Evolutionary conservation across 2,329 filamentous ascomycete species (phyloP).

Genomic region (Trichophyton mentagrophytes): DNA sequence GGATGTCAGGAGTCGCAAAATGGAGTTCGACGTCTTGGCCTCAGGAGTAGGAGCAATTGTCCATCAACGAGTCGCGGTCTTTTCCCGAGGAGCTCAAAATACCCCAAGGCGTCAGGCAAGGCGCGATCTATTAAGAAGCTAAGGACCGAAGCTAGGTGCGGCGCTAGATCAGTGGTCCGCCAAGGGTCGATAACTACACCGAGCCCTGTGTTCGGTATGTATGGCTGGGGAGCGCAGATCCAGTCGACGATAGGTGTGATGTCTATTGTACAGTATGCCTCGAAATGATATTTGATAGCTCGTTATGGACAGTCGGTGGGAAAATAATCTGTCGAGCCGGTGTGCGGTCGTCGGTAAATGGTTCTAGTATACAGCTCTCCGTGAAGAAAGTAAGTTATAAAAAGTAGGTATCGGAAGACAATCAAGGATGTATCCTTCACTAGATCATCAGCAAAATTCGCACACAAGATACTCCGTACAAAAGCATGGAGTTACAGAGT

Average conservation of each 20-base stretch:
- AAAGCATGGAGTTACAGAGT: too few relatives aligned
- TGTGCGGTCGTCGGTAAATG: neutral
- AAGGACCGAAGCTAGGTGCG: neutral
- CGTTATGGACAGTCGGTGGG: neutral
- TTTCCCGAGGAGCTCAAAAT: neutral
- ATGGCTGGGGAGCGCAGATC: neutral
- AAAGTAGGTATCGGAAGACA: neutral
- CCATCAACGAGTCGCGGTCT: neutral
- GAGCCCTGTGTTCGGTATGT: neutral
- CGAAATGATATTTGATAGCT: neutral
- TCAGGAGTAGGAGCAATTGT: neutral
- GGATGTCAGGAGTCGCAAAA: neutral
- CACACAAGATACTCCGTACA: neutral
- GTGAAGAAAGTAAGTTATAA: too few relatives aligned
- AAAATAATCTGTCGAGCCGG: too few relatives aligned
- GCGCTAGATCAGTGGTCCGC: neutral
- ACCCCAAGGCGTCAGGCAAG: neutral
- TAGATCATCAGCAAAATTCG: neutral
- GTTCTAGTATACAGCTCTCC: neutral
- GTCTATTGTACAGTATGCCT: neutral
- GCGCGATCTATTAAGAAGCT: neutral
- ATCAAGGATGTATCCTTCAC: neutral
- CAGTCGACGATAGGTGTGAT: neutral
- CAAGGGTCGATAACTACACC: neutral
- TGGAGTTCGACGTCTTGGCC: neutral